A percentile compares a stretch with the other conserved stretches of the same genome.
These are phyloP conservation scores for Sequoiadendron giganteum DNA, from an alignment of 75 land plant species.

Conservation along the genomic window DNA sequence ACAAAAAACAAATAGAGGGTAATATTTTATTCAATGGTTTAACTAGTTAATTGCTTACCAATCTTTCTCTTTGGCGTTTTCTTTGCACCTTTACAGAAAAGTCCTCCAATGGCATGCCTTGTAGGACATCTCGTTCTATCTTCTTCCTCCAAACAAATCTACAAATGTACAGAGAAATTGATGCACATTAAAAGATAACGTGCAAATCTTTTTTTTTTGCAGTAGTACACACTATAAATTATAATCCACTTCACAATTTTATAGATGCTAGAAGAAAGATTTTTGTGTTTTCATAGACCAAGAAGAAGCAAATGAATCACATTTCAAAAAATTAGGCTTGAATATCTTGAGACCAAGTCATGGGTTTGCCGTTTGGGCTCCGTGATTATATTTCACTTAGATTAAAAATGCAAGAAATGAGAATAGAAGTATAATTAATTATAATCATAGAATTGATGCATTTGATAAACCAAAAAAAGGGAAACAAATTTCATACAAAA, in stretches of 20 bases:
- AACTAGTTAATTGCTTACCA: conserved; percentile 47
- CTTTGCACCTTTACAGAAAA: conserved; percentile 83
- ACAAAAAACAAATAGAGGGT: background rate
- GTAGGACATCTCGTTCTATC: conserved; percentile 86
- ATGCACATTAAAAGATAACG: background rate
- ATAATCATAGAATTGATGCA: background rate
- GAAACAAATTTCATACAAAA: background rate
- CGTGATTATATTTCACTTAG: background rate
- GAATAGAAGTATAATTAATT: background rate
- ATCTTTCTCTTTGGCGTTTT: conserved; percentile 79
- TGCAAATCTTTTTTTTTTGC: background rate
- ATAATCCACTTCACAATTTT: background rate
- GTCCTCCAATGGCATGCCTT: conserved; percentile 52
- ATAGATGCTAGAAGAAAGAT: background rate
- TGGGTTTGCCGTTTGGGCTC: background rate
- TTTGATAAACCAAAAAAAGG: background rate
- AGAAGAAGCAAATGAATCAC: background rate
- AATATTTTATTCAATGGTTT: background rate
- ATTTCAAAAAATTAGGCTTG: background rate
- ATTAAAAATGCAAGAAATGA: background rate
- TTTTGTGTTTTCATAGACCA: background rate
- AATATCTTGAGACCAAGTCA: background rate
- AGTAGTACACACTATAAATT: background rate
- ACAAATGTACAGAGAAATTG: conserved; percentile 3
- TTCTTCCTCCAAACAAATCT: conserved; percentile 99